Evolutionary conservation across 2,329 filamentous ascomycete species (phyloP).

Genomic region (Cordyceps militaris): DNA sequence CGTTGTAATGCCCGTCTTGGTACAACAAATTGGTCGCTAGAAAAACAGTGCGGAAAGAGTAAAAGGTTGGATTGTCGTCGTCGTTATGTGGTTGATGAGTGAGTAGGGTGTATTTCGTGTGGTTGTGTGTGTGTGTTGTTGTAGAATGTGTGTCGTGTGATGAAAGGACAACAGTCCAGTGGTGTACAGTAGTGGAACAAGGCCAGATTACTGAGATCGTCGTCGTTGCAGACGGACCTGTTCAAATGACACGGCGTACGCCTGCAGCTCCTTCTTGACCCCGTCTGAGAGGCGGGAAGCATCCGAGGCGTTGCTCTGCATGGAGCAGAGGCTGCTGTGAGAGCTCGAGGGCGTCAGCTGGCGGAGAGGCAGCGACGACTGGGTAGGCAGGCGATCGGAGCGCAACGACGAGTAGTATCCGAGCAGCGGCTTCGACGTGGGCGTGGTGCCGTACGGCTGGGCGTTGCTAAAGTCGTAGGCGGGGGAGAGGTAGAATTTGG

Average conservation of each 20-base stretch:
- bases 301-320: slow-evolving; percentile 54
- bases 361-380: slow-evolving; percentile 24
- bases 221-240: slow-evolving; percentile 59
- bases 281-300: slow-evolving; percentile 61
- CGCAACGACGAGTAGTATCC: slow-evolving; percentile 24
- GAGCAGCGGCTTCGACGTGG: slow-evolving; percentile 31
- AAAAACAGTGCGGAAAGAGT: slow-evolving; percentile 9
- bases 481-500: slow-evolving; percentile 62
- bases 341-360: slow-evolving; percentile 66
- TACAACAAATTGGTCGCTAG: slow-evolving; percentile 18
- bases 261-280: slow-evolving; percentile 70
- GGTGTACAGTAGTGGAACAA: background rate
- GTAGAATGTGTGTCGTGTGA: slow-evolving; percentile 18
- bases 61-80: background rate
- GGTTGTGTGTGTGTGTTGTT: slow-evolving; percentile 14
- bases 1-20: slow-evolving; percentile 14
- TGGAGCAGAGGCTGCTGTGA: slow-evolving; percentile 75
- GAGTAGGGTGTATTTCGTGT: slow-evolving; percentile 16
- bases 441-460: slow-evolving; percentile 48
- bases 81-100: background rate
- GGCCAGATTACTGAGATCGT: slow-evolving; percentile 42
- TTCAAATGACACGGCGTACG: slow-evolving; percentile 86
- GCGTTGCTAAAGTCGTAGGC: slow-evolving; percentile 67
- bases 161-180: slow-evolving; percentile 10
- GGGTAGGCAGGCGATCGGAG: slow-evolving; percentile 10